Evolutionary conservation across 106 monocot genomes (phyloP).

Genomic region (Acorus gramineus): DNA sequence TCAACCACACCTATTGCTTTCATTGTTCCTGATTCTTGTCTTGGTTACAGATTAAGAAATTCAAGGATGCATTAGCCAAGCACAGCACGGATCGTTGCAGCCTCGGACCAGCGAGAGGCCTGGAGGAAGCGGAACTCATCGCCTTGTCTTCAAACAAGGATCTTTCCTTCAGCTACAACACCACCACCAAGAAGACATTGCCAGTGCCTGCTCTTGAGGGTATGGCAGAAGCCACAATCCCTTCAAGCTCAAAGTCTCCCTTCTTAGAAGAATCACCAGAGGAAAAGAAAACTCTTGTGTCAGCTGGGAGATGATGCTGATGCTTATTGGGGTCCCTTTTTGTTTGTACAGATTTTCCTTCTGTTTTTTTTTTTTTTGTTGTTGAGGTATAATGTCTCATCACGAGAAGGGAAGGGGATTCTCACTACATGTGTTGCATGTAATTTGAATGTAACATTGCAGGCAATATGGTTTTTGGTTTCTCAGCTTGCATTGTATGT

Average conservation of each 20-base stretch:
- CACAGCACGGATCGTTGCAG: constrained; percentile 65
- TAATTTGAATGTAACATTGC: not conserved
- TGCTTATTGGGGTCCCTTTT: not conserved
- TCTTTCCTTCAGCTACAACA: constrained; percentile 43
- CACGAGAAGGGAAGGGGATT: not conserved
- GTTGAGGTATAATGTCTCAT: constrained; percentile 1
- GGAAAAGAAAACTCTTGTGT: constrained; percentile 17
- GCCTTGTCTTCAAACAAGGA: constrained; percentile 77
- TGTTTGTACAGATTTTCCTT: constrained; percentile 12
- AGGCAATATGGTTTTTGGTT: not conserved
- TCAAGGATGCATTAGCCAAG: constrained; percentile 83
- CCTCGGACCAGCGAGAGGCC: constrained; percentile 74
- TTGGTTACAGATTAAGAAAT: constrained; percentile 82
- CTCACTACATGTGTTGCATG: too few species aligned
- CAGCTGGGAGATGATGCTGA: constrained; percentile 20
- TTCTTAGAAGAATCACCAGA: not conserved
- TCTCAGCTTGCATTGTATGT: not conserved
- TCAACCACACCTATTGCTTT: not conserved
- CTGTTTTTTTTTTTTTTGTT: not conserved
- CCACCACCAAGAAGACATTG: constrained; percentile 7
- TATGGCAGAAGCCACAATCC: constrained; percentile 4
- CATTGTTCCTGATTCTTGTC: not conserved
- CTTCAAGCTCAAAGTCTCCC: constrained; percentile 3
- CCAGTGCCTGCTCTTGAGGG: not conserved
- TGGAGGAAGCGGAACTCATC: constrained; percentile 76